A percentile compares a stretch with the other conserved stretches of the same genome.
These are phyloP conservation scores for Lentinula sp. DNA, from an alignment of 768 basidiomycete genomes.

Conservation along the genomic window DNA sequence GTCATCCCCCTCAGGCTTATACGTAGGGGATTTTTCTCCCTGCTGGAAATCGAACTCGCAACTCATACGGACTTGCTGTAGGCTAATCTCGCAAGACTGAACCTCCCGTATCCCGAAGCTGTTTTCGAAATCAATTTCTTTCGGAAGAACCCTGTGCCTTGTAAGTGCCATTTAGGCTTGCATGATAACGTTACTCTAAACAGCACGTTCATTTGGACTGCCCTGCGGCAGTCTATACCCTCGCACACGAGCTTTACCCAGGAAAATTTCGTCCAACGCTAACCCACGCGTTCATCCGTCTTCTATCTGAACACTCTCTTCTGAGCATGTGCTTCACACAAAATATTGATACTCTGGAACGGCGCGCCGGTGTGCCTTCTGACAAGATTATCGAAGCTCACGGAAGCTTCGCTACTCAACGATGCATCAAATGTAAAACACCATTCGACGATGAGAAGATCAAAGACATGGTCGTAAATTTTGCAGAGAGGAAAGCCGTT, in stretches of 20 bases:
- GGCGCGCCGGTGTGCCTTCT: constrained; percentile 70
- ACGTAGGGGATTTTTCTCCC: constrained; percentile 7
- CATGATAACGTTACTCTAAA: background rate
- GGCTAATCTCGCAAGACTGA: constrained; percentile 73
- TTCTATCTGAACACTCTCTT: constrained; percentile 63
- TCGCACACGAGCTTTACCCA: constrained; percentile 92
- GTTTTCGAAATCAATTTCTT: constrained; percentile 93
- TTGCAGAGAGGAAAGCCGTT: constrained; percentile 39
- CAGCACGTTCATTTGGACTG: no score
- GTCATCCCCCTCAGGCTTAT: background rate
- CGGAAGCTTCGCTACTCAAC: constrained; percentile 86
- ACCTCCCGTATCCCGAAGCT: constrained; percentile 89
- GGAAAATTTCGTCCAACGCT: constrained; percentile 83
- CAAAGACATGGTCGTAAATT: constrained; percentile 44
- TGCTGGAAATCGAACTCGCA: constrained; percentile 37
- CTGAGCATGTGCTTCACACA: constrained; percentile 83
- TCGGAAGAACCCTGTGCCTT: constrained; percentile 70
- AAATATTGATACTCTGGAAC: constrained; percentile 91
- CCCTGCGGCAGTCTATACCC: constrained; percentile 66
- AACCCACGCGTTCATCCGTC: constrained; percentile 85
- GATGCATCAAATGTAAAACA: constrained; percentile 70
- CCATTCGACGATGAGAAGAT: constrained; percentile 64
- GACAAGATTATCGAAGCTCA: constrained; percentile 89
- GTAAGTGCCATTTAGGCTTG: constrained; percentile 32
- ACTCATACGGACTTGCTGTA: constrained; percentile 18